A percentile compares a stretch with the other conserved stretches of the same genome.
Conservation (phyloP, 192 early-diverging fungal species). For the Coemansia javaensis region DNA sequence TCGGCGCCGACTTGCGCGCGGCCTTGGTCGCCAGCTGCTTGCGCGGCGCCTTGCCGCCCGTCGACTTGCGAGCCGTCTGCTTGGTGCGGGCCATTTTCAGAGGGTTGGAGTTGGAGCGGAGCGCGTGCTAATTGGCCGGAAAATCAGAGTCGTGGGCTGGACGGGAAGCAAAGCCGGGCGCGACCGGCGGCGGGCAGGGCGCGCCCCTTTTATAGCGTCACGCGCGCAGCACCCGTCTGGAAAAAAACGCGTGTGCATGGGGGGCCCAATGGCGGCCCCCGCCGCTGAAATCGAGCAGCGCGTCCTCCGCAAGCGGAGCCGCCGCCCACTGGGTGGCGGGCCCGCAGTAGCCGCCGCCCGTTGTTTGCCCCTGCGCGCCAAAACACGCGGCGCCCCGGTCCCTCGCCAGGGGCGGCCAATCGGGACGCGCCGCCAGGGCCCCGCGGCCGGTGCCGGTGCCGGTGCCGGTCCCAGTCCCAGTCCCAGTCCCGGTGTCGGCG, state of each 20-base stretch:
- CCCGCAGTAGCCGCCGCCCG: background rate
- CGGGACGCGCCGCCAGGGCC: too few relatives aligned
- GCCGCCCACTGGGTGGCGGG: background rate
- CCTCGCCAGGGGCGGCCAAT: too few relatives aligned
- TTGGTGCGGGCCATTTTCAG: constrained; percentile 39
- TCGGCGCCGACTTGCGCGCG: too few relatives aligned
- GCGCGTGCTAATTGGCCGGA: too few relatives aligned
- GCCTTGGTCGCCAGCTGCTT: too few relatives aligned
- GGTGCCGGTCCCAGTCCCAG: too few relatives aligned
- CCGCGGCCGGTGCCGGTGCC: too few relatives aligned
- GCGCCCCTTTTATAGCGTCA: constrained; percentile 1
- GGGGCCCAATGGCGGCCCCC: background rate
- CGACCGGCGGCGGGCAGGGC: background rate
- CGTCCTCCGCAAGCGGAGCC: background rate
- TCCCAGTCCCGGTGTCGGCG: too few relatives aligned
- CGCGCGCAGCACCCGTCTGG: background rate
- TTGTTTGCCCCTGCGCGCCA: too few relatives aligned
- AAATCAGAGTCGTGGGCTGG: constrained; percentile 6
- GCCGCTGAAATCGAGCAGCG: constrained; percentile 11
- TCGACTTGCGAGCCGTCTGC: too few relatives aligned
- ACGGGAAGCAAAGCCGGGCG: background rate
- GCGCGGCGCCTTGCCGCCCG: too few relatives aligned
- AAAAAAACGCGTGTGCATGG: background rate
- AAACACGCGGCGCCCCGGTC: background rate
- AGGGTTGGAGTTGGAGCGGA: too few relatives aligned